Base-by-base conservation (phyloP, 2,329 filamentous ascomycete genomes). In the Diplodia sapinea region DNA sequence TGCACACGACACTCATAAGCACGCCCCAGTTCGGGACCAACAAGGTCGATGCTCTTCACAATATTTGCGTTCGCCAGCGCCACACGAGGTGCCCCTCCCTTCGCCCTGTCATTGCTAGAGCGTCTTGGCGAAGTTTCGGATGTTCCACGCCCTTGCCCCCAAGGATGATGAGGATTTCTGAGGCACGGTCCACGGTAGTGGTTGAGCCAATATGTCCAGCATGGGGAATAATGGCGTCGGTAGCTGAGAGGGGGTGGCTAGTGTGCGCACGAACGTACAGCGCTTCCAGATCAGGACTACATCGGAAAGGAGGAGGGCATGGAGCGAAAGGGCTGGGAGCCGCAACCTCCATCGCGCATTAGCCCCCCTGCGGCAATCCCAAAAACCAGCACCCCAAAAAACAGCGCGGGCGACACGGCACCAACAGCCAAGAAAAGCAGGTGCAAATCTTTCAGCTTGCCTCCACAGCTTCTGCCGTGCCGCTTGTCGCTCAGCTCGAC, bases 41-140 rank as follows among this genome's bases (percentile, higher is more conserved):
- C 17, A 20, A 52, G 23, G 23, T 17, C 26, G 43, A 20, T n/a
- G 43, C 50, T 12, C 50, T 52, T 52, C 50, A 52, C 50, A 29
- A 52, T 52, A 17, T 15, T 20, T 52, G 50, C 26, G 1, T 31
- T 8, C 12, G 6, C 5, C 50, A 15, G 12, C 50, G 50, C 50
- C 50, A 31, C 50, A 31, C 50, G 23, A 15, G 12, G 8, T n/a
- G 8, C 43, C 43, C 43, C 13, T 23, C n/a, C 17, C 17, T 31
- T 23, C 23, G 50, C 23, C 54, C 54, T 36, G n/a, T 56, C 54
- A 7, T n/a, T 20, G 23, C n/a, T 56, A 38, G 7, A 20, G 20
- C 38, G 15, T 23, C 57, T 62, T 62, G 57, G 57, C 57, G 11
- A 5, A 29, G 40, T 43, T 43, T 62, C 57, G 49, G 54, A 56